Conservation (phyloP, 768 basidiomycete species). For the Suillus americanus region DNA sequence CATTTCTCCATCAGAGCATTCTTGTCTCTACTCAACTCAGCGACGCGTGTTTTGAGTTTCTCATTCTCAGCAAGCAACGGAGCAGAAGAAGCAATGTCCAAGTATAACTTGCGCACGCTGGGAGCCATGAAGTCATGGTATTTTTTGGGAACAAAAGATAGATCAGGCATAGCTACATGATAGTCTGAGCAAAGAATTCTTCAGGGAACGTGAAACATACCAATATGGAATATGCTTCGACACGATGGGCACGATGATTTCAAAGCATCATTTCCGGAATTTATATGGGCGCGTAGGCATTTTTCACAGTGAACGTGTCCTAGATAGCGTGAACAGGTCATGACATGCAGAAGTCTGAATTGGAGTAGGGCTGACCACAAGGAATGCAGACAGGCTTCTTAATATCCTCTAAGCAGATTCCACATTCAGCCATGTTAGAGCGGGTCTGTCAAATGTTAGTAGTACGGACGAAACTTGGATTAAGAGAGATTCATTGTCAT, state of each 20-base stretch:
- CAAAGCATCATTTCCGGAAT: conserved; percentile 29
- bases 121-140: conserved; percentile 59
- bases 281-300: conserved; percentile 45
- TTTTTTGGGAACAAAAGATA: conserved; percentile 51
- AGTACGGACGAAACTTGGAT: neutral
- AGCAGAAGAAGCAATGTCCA: conserved; percentile 39
- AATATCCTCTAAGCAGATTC: conserved; percentile 58
- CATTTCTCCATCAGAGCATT: conserved; percentile 43
- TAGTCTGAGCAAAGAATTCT: neutral
- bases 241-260: conserved; percentile 61
- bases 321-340: conserved; percentile 23
- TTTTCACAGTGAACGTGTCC: conserved; percentile 68
- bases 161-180: conserved; percentile 45
- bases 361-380: conserved; percentile 49
- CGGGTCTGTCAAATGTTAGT: neutral
- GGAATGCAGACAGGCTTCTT: conserved; percentile 59
- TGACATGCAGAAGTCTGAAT: neutral
- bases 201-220: conserved; percentile 34
- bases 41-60: conserved; percentile 38
- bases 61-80: conserved; percentile 33
- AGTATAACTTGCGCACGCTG: conserved; percentile 54
- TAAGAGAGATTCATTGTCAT: neutral
- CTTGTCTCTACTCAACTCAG: conserved; percentile 39
- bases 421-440: conserved; percentile 50
- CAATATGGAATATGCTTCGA: conserved; percentile 51